Percentiles rank a stretch among this genome's conserved stretches.
These are phyloP conservation scores for Lentinus brumalis DNA, from an alignment of 768 basidiomycete genomes.

Conservation along the genomic window DNA sequence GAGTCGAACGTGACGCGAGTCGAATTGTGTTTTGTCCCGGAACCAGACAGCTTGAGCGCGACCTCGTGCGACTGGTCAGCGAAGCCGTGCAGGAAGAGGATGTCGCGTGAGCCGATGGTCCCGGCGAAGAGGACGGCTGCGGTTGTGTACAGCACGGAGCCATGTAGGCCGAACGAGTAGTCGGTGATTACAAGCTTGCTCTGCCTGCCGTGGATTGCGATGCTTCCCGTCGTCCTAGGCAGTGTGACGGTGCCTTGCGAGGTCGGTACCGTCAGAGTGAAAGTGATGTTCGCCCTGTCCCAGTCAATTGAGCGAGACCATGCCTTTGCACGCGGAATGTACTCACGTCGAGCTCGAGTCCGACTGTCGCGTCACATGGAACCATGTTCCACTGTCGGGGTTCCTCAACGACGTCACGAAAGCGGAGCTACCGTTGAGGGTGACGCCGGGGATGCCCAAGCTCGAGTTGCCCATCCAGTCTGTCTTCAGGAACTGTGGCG, in stretches of 20 bases:
- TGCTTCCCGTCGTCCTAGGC: slow-evolving; percentile 52
- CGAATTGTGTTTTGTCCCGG: slow-evolving; percentile 14
- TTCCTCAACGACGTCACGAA: slow-evolving; percentile 71
- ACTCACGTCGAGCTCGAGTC: slow-evolving; percentile 69
- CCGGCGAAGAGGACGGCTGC: slow-evolving; percentile 72
- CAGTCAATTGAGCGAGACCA: neutral
- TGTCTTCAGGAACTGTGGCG: slow-evolving; percentile 79
- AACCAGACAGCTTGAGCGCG: slow-evolving; percentile 30
- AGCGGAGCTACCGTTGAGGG: slow-evolving; percentile 44
- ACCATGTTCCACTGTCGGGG: slow-evolving; percentile 63
- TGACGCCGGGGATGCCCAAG: slow-evolving; percentile 43
- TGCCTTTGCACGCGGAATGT: neutral
- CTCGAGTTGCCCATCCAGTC: slow-evolving; percentile 68
- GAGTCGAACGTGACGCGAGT: slow-evolving; percentile 28
- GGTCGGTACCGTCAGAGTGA: slow-evolving; percentile 63
- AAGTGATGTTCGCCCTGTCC: slow-evolving; percentile 48
- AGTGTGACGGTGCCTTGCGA: slow-evolving; percentile 54
- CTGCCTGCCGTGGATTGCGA: slow-evolving; percentile 68
- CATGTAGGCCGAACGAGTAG: slow-evolving; percentile 61
- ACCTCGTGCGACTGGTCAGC: slow-evolving; percentile 37
- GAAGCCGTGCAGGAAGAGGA: slow-evolving; percentile 44
- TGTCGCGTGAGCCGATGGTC: slow-evolving; percentile 42
- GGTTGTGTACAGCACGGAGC: slow-evolving; percentile 69
- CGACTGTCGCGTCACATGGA: slow-evolving; percentile 69
- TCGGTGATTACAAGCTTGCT: slow-evolving; percentile 74